phyloP scores from a whole-genome alignment of 176 grass and related monocot species.

The Sorghum bicolor region DNA sequence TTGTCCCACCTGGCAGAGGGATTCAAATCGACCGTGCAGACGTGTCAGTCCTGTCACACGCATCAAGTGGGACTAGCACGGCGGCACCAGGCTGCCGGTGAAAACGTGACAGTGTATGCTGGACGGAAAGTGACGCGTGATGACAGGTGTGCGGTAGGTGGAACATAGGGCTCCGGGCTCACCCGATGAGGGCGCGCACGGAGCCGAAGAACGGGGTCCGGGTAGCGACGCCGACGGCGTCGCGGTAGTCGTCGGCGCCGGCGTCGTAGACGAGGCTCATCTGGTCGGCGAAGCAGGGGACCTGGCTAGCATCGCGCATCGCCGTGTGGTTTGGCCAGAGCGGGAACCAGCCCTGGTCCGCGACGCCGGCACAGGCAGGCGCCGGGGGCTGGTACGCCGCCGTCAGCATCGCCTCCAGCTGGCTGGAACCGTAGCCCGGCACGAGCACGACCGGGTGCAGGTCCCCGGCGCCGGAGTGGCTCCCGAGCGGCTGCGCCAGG shows the following conservation, averaged over 20 bases:
- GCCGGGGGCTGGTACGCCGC: slow-evolving; percentile 43
- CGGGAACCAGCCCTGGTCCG: slow-evolving; percentile 51
- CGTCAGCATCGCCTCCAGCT: slow-evolving; percentile 55
- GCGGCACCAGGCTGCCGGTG: not conserved
- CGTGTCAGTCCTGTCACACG: not conserved
- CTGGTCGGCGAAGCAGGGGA: slow-evolving; percentile 51
- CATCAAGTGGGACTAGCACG: not conserved
- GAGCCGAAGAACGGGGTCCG: slow-evolving; percentile 60
- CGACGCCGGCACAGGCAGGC: slow-evolving; percentile 32
- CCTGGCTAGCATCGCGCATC: slow-evolving; percentile 21
- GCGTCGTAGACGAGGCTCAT: slow-evolving; percentile 59
- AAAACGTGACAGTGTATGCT: not conserved
- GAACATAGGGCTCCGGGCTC: not conserved
- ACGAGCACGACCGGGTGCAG: slow-evolving; percentile 59
- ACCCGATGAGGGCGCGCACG: slow-evolving; percentile 33
- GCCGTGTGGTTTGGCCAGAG: slow-evolving; percentile 59
- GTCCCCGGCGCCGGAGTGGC: not conserved
- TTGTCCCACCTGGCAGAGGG: slow-evolving; percentile 35
- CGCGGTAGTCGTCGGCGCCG: slow-evolving; percentile 55
- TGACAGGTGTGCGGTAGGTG: not conserved
- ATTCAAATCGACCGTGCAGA: not conserved
- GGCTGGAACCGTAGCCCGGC: slow-evolving; percentile 56
- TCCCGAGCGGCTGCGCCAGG: not conserved
- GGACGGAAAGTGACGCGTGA: not conserved
- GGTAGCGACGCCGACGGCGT: slow-evolving; percentile 49